Evolutionary conservation across 768 basidiomycete species (phyloP), one percentile per base, ranked within the genome.

Genomic region (Suillus americanus): DNA sequence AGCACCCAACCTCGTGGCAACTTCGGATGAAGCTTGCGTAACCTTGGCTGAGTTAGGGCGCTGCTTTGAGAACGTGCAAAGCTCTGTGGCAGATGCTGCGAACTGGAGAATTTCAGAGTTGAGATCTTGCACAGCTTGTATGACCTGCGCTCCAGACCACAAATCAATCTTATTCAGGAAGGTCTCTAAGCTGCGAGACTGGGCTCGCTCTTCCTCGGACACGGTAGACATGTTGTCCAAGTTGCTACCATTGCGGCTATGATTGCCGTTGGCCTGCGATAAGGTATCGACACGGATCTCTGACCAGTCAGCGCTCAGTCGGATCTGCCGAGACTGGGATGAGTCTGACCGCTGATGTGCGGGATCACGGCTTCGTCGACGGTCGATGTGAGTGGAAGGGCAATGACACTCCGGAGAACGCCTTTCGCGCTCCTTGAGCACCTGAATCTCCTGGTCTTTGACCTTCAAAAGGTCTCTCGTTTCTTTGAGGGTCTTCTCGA

Each of bases 51-150:
- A 74, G 20, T 80, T 71, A 12, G 78, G 70, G 37, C 79, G 79
- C 48, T 78, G 75, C 62, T 76, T 80, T 43, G 78, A 78, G 70
- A 88, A 87, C 2, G 82, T 81, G 68, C 85, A 87, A 48, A 86
- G 79, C 74, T 93, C 91, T 18, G 89, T 87, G 8, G 89, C 90
- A 28, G 87, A 84, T 18, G 90, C 89, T 10, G 90, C 88, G 65
- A 90, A 90, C 67, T 91, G 91, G n/a, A 90, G 81, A 64, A 92
- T 89, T 75, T 92, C 90, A 0, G 89, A 86, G 72, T 92, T 92
- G 73, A 92, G 82, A 70, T 92, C 91, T 67, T 89, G 87, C 16
- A 92, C 86, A 3, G 89, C 87, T 71, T 92, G 90, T 56, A 92
- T 83, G 72, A 92, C 82, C 72, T 91, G 89, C 1, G 89, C 86